Conservation (phyloP, 2,329 filamentous ascomycete genomes). For the Botrytis fabae region DNA sequence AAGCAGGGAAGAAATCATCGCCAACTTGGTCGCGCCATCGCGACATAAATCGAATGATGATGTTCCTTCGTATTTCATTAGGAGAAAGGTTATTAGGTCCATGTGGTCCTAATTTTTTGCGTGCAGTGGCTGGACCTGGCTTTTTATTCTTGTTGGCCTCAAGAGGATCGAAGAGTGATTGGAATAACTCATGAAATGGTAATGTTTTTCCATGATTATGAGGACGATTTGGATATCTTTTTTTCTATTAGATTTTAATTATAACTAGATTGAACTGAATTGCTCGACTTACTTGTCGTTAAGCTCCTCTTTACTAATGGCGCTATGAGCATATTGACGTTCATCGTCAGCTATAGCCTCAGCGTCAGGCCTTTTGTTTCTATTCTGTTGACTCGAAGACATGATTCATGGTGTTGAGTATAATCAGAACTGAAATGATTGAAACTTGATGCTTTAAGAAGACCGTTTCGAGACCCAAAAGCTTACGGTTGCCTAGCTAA, state of each 20-base stretch:
- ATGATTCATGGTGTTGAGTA: slow-evolving; percentile 18
- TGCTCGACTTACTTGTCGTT: slow-evolving; percentile 31
- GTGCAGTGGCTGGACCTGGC: slow-evolving; percentile 52
- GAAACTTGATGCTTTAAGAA: background rate
- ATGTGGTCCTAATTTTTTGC: slow-evolving; percentile 54
- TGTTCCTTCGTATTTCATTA: slow-evolving; percentile 74
- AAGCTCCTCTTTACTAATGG: slow-evolving; percentile 38
- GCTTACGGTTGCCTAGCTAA: slow-evolving; percentile 1
- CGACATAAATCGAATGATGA: slow-evolving; percentile 83
- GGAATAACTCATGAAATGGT: slow-evolving; percentile 77
- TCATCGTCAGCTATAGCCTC: slow-evolving; percentile 45
- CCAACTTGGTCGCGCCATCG: slow-evolving; percentile 88
- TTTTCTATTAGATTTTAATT: background rate
- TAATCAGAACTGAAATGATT: background rate
- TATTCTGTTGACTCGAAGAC: slow-evolving; percentile 20
- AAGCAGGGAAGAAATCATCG: slow-evolving; percentile 87
- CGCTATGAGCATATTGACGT: slow-evolving; percentile 50
- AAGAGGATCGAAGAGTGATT: slow-evolving; percentile 76
- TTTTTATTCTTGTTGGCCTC: slow-evolving; percentile 69
- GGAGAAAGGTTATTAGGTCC: slow-evolving; percentile 61
- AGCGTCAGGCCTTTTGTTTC: slow-evolving; percentile 27
- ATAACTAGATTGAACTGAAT: background rate
- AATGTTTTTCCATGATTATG: slow-evolving; percentile 77
- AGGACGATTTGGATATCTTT: slow-evolving; percentile 78
- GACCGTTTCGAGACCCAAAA: background rate